Percentiles rank a stretch among this genome's conserved stretches.
Conservation (phyloP, 1,284 basidiomycete species). For the Farysia itapuensis region DNA sequence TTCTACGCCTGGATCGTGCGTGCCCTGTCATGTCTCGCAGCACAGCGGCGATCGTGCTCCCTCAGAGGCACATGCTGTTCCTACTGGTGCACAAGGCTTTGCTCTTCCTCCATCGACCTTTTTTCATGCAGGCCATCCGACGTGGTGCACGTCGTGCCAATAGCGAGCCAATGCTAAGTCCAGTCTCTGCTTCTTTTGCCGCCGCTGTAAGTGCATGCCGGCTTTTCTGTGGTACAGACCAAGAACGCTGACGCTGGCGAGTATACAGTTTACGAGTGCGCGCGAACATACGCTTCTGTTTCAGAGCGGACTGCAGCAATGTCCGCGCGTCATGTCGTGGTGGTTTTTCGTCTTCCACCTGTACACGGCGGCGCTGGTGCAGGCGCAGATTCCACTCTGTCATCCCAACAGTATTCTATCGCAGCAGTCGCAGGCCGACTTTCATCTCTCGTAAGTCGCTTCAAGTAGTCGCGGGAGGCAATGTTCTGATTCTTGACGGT, state of each 20-base stretch:
- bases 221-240: too few species aligned
- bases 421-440: too few species aligned
- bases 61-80: neutral
- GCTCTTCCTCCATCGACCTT: slow-evolving; percentile 1
- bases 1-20: too few species aligned
- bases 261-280: too few species aligned
- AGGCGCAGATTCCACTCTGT: neutral
- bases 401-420: neutral
- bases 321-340: neutral
- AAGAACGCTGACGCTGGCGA: too few species aligned
- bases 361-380: neutral
- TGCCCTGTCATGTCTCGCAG: neutral
- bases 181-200: neutral
- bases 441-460: too few species aligned
- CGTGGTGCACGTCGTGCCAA: too few species aligned
- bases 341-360: slow-evolving; percentile 1
- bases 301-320: neutral
- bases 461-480: too few species aligned
- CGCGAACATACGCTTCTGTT: neutral
- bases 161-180: too few species aligned
- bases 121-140: neutral
- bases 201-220: too few species aligned
- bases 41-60: neutral
- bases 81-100: neutral
- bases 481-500: too few species aligned